Conservation (phyloP, 176 grass and related monocot genomes). For the Avena insularis region DNA sequence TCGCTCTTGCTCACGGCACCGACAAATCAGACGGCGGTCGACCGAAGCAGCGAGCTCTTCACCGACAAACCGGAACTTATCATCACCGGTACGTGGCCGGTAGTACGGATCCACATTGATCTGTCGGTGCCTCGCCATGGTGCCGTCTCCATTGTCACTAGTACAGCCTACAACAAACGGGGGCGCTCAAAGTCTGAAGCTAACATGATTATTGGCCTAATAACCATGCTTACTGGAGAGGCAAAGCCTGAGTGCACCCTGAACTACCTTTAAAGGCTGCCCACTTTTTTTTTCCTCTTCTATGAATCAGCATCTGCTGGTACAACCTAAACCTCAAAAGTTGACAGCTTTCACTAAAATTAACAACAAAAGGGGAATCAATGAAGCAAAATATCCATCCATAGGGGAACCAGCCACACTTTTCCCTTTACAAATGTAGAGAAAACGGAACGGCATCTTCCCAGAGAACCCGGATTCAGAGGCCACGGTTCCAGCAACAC, state of each 20-base stretch:
- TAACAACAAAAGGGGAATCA: neutral
- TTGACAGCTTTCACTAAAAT: neutral
- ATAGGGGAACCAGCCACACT: neutral
- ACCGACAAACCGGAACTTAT: no score
- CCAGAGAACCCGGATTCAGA: slow-evolving; percentile 5
- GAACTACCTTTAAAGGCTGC: neutral
- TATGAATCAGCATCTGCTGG: neutral
- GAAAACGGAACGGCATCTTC: neutral
- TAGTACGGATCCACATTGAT: neutral
- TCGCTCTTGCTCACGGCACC: no score
- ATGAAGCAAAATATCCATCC: neutral
- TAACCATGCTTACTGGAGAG: neutral
- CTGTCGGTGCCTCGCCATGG: neutral
- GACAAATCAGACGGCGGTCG: no score
- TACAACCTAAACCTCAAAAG: neutral
- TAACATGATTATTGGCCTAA: neutral
- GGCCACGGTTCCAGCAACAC: neutral
- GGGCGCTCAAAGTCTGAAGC: neutral
- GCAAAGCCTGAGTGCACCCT: neutral
- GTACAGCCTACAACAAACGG: neutral
- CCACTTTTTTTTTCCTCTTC: neutral
- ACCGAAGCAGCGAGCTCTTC: no score
- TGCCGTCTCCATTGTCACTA: neutral
- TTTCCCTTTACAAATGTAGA: neutral
- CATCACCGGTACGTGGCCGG: no score